These are phyloP conservation scores for Ceratocystis cubensis DNA, from an alignment of 2,329 filamentous ascomycete species.

Conservation along the genomic window DNA sequence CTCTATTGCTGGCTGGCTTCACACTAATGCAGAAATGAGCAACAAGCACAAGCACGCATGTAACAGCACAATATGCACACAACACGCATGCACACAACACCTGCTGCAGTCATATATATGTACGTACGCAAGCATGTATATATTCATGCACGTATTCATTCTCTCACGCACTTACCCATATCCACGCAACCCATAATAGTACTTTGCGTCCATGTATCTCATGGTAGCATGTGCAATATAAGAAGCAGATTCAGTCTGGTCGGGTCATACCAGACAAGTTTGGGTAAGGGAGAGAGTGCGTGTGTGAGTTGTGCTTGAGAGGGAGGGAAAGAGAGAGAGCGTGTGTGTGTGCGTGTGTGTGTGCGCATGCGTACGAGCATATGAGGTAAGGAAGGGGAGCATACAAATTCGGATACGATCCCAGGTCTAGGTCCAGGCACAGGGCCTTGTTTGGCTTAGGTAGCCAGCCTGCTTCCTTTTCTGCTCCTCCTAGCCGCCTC, in stretches of 20 bases:
- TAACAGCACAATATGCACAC: background rate
- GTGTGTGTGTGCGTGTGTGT: background rate
- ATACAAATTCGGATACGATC: background rate
- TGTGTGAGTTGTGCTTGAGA: background rate
- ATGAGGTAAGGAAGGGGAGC: background rate
- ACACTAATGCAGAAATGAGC: background rate
- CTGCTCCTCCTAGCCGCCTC: background rate
- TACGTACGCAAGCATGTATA: background rate
- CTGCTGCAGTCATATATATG: background rate
- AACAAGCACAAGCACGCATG: background rate
- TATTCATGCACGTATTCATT: background rate
- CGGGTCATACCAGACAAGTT: background rate
- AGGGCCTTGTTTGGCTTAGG: slow-evolving; percentile 1
- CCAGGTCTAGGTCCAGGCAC: background rate
- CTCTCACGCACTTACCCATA: background rate
- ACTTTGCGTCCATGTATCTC: background rate
- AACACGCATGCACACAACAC: background rate
- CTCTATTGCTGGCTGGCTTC: background rate
- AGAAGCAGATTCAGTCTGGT: background rate
- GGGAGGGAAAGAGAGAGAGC: background rate
- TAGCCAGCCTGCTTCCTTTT: background rate
- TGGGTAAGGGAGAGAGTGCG: background rate
- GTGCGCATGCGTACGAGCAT: background rate
- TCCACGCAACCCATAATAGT: background rate
- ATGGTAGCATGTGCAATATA: background rate